These are phyloP conservation scores for Apiotrichum laibachii DNA, from an alignment of 1,284 basidiomycete species.

Conservation along the genomic window DNA sequence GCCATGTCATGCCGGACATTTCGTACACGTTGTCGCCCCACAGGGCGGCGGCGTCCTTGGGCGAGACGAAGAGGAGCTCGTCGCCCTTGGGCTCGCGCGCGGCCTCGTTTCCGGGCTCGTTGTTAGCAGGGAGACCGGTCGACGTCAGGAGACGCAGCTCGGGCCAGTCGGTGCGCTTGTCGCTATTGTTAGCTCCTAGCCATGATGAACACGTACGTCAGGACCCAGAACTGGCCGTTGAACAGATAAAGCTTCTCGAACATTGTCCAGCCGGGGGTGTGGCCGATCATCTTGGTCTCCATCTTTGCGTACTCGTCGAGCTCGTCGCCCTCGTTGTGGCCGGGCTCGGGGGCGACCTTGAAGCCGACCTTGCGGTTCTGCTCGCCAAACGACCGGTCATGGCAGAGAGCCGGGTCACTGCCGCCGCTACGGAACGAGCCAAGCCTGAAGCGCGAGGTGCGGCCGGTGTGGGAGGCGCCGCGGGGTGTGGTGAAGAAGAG, in stretches of 20 bases:
- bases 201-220: slow-evolving; percentile 52
- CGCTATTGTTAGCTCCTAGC: slow-evolving; percentile 18
- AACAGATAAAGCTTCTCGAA: slow-evolving; percentile 62
- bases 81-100: slow-evolving; percentile 63
- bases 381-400: slow-evolving; percentile 10
- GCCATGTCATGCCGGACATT: slow-evolving; percentile 64
- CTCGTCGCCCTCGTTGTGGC: slow-evolving; percentile 28
- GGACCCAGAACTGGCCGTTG: slow-evolving; percentile 68
- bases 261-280: slow-evolving; percentile 49
- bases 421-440: no score
- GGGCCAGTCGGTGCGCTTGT: slow-evolving; percentile 55
- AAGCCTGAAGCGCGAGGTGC: slow-evolving; percentile 4
- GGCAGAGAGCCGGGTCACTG: background rate
- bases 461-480: no score
- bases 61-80: slow-evolving; percentile 58
- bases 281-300: slow-evolving; percentile 35
- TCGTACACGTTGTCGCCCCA: slow-evolving; percentile 67
- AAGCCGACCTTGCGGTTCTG: slow-evolving; percentile 18
- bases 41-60: slow-evolving; percentile 59
- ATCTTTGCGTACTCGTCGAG: slow-evolving; percentile 30
- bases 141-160: slow-evolving; percentile 66
- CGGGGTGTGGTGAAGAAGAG: slow-evolving; percentile 29
- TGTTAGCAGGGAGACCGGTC: slow-evolving; percentile 61
- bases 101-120: slow-evolving; percentile 63
- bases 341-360: background rate